phyloP scores from a whole-genome alignment of 441 rosid species.

The Euphorbia schlechtendalii region DNA sequence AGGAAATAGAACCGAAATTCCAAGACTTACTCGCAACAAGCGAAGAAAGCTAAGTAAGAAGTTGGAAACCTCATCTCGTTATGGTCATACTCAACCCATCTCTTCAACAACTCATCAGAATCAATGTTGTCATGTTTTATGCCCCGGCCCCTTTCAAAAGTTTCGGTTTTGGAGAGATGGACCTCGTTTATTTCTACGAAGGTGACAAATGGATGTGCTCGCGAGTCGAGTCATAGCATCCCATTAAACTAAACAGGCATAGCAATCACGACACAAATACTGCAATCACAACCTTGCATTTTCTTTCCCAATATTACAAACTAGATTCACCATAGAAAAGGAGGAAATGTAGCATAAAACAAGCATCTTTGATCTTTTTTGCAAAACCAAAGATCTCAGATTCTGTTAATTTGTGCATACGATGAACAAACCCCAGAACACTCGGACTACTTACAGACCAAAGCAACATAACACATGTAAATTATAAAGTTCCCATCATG shows the following conservation, averaged over 20 bases:
- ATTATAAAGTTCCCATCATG: constrained; percentile 10
- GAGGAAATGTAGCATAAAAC: not conserved
- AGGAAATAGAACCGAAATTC: no score
- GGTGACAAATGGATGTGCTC: no score
- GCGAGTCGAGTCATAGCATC: no score
- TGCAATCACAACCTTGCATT: not conserved
- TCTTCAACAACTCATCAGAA: no score
- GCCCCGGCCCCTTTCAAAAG: no score
- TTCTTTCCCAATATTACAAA: not conserved
- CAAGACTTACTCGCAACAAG: no score
- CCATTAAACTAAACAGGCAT: not conserved
- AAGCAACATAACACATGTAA: constrained; percentile 9
- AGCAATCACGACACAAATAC: not conserved
- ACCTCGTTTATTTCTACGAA: no score
- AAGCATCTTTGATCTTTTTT: not conserved
- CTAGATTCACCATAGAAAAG: not conserved
- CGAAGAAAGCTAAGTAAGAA: no score
- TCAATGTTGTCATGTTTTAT: no score
- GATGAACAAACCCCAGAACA: constrained; percentile 9
- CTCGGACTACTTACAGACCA: constrained; percentile 16
- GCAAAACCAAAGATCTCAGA: not conserved
- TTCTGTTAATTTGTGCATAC: constrained; percentile 9
- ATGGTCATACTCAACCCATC: no score
- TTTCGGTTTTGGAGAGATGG: no score
- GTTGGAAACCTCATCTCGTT: no score